Percentiles rank a stretch among this genome's conserved stretches.
Evolutionary conservation across 83 land plant species (phyloP).

Genomic region (Picea mariana): DNA sequence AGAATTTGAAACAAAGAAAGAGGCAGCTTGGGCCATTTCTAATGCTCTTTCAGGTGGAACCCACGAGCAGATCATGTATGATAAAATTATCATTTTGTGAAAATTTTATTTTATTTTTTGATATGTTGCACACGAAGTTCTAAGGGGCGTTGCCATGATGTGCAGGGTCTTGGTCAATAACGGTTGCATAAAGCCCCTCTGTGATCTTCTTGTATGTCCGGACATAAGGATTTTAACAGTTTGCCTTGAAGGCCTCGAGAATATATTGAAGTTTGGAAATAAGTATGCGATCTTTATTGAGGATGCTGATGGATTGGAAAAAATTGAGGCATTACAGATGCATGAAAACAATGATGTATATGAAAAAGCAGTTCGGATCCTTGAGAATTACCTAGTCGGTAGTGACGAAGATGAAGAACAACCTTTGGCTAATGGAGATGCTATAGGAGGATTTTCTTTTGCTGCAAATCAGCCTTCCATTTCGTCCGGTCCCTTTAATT

Average conservation of each 20-base stretch:
- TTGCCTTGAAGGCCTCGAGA: conserved; percentile 40
- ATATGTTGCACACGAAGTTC: neutral
- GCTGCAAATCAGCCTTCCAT: too few relatives aligned
- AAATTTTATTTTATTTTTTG: neutral
- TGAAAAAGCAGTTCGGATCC: conserved; percentile 63
- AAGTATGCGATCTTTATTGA: conserved; percentile 55
- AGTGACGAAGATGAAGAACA: too few relatives aligned
- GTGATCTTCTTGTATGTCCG: conserved; percentile 42
- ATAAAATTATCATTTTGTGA: neutral
- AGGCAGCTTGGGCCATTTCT: conserved; percentile 4
- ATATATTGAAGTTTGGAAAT: conserved; percentile 42
- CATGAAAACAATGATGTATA: conserved; percentile 75
- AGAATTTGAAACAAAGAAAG: conserved; percentile 3
- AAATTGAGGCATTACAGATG: conserved; percentile 67
- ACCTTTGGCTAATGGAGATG: too few relatives aligned
- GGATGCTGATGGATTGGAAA: conserved; percentile 75
- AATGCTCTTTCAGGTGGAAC: conserved; percentile 1
- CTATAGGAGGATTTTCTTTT: too few relatives aligned
- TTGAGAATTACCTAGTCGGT: conserved; percentile 43
- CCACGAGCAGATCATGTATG: conserved; percentile 1
- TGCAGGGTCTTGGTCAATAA: conserved; percentile 48
- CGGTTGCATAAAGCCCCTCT: conserved; percentile 62
- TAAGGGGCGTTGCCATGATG: too few relatives aligned
- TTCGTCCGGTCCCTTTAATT: too few relatives aligned
- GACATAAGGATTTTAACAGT: conserved; percentile 30